Percentiles rank a stretch among this genome's conserved stretches.
phyloP scores from a whole-genome alignment of 768 basidiomycete species.

The Strobilomyces echinocephalus region DNA sequence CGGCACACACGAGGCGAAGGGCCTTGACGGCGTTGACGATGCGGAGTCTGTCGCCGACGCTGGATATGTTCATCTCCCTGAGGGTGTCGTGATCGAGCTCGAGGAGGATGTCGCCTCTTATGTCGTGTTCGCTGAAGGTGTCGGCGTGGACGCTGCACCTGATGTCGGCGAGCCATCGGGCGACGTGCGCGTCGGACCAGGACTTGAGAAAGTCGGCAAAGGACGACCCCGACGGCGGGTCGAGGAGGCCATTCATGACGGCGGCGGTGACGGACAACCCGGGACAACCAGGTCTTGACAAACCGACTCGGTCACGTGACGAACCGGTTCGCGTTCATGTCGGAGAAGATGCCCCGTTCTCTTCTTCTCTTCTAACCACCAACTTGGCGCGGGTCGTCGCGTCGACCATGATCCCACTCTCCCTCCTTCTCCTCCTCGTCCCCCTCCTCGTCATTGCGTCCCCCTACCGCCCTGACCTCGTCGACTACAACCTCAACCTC shows the following conservation, averaged over 20 bases:
- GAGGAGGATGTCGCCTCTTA: constrained; percentile 84
- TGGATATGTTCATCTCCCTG: constrained; percentile 85
- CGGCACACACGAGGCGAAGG: constrained; percentile 56
- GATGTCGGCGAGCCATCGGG: constrained; percentile 74
- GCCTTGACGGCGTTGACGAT: constrained; percentile 81
- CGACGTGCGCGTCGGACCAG: constrained; percentile 71
- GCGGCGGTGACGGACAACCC: background rate
- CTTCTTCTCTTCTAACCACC: background rate
- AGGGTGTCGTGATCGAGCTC: constrained; percentile 85
- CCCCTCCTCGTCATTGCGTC: constrained; percentile 46
- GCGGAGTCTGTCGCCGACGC: constrained; percentile 88
- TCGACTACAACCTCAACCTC: constrained; percentile 72
- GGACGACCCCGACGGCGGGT: constrained; percentile 54
- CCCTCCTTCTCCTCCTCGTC: constrained; percentile 35
- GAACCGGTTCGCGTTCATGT: background rate
- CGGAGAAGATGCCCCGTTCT: background rate
- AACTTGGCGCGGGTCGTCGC: background rate
- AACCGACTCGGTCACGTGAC: background rate
- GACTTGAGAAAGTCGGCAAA: constrained; percentile 61
- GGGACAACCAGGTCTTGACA: background rate
- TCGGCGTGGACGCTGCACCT: constrained; percentile 65
- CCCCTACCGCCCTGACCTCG: constrained; percentile 63
- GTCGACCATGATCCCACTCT: constrained; percentile 17
- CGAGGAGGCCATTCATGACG: constrained; percentile 29
- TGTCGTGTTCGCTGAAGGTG: constrained; percentile 81